A percentile compares a stretch with the other conserved stretches of the same genome.
Evolutionary conservation across 345 rosid genomes (phyloP).

Genomic region (Psidium friedrichsthalianum): DNA sequence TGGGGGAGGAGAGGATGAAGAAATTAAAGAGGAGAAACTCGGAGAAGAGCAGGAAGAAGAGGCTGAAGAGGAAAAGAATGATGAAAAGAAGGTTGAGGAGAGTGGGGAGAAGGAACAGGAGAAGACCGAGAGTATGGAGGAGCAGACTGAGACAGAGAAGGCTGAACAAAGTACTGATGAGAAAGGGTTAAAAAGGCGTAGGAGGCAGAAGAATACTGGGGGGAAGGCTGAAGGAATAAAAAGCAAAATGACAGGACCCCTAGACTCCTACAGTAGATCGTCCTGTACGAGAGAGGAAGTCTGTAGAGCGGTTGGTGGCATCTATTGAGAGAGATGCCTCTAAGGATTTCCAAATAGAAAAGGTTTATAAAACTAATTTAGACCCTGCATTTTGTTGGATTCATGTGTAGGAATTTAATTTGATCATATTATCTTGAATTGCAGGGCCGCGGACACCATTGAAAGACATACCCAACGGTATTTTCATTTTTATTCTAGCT

Average conservation of each 20-base stretch:
- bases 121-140: slow-evolving; percentile 6
- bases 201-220: slow-evolving; percentile 24
- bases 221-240: slow-evolving; percentile 31
- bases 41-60: slow-evolving; percentile 12
- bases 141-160: slow-evolving; percentile 18
- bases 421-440: background rate
- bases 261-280: slow-evolving; percentile 68
- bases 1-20: slow-evolving; percentile 4
- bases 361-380: slow-evolving; percentile 29
- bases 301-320: slow-evolving; percentile 92
- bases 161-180: slow-evolving; percentile 17
- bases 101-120: slow-evolving; percentile 4
- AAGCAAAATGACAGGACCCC: slow-evolving; percentile 31
- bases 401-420: background rate
- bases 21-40: slow-evolving; percentile 1
- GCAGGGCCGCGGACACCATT: slow-evolving; percentile 87
- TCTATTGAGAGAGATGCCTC: slow-evolving; percentile 56
- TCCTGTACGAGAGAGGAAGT: slow-evolving; percentile 86
- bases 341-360: slow-evolving; percentile 62
- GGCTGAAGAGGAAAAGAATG: slow-evolving; percentile 5
- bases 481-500: slow-evolving; percentile 2
- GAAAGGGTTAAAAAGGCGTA: slow-evolving; percentile 32
- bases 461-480: slow-evolving; percentile 94
- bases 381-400: background rate
- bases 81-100: background rate